Conservation (phyloP, 345 rosid species). For the Gossypium ekmanianum region DNA sequence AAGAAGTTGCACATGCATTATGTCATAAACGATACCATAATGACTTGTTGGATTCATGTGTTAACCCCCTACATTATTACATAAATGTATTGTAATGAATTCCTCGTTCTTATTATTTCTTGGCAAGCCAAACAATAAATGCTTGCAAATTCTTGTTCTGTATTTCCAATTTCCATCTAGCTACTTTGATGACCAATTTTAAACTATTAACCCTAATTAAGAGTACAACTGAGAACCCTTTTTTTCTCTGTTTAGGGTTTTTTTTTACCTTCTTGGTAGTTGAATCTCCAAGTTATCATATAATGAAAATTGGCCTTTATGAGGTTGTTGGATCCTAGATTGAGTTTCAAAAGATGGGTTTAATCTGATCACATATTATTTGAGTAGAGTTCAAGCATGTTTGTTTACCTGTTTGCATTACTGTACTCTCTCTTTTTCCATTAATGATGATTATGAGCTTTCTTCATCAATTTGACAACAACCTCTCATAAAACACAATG, state of each 20-base stretch:
- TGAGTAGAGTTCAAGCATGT: conserved; percentile 16
- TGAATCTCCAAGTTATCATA: not conserved
- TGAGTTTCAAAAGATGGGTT: not conserved
- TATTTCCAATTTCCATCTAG: not conserved
- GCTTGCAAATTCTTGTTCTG: not conserved
- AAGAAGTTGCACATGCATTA: not conserved
- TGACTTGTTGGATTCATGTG: too few relatives aligned
- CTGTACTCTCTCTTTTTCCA: not conserved
- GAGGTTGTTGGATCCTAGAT: not conserved
- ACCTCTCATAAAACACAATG: not conserved
- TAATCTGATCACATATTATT: not conserved
- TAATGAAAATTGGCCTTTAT: not conserved
- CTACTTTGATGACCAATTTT: not conserved
- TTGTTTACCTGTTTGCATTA: not conserved
- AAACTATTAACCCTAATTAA: not conserved
- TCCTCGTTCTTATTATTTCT: too few relatives aligned
- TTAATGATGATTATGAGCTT: conserved; percentile 10
- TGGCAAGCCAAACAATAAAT: not conserved
- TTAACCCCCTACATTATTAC: too few relatives aligned
- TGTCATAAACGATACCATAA: not conserved
- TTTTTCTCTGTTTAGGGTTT: not conserved
- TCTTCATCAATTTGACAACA: not conserved
- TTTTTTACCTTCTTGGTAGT: not conserved
- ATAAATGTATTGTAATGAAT: too few relatives aligned
- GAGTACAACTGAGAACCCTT: not conserved